Evolutionary conservation across 2,329 filamentous ascomycete genomes (phyloP), one percentile per base, ranked within the genome.

Genomic region (Acephala macrosclerotiorum): DNA sequence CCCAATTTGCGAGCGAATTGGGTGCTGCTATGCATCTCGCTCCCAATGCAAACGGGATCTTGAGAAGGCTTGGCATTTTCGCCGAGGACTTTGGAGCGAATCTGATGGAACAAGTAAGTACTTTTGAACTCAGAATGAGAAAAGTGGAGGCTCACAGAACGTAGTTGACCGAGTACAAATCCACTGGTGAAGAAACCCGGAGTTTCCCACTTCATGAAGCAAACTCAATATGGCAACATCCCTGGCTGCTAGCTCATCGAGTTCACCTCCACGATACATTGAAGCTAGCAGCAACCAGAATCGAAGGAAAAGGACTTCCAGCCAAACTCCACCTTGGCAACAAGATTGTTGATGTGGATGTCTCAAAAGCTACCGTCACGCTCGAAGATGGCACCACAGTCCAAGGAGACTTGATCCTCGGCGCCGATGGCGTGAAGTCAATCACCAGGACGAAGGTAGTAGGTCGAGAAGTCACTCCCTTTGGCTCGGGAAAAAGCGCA

Each of bases 21-120:
- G 88, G 87, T 0, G 87, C 88, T 2, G 87, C 87, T 0, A 82
- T 90, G n/a, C 87, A 90, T 71, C 74, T 90, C 4, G 83, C 85
- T 0, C 87, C 89, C 0, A 91, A 91, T 70, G 79, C 82, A 2
- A 88, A 89, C 73, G 85, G 85, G 0, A 75, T 90, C 2, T 77
- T 91, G 3, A 75, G 76, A 12, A 76, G 80, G 36, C 74, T 84
- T 58, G 82, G 82, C 0, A 68, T 85, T 1, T 74, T 76, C 58
- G 77, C 80, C 0, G 77, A 80, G 62, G 73, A 74, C 0, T 78
- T 78, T 49, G 81, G 81, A 1, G 79, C 80, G 14, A 60, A 68
- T 78, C 7, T 22, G 8, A 59, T 64, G 53, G 20, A 29, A 11
- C 11, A 22, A 11, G 22, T 51, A 49, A 49, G 45, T 49, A 25